These are phyloP conservation scores for Cystobasidiaceae sp. DNA, from an alignment of 1,284 basidiomycete genomes.

Conservation along the genomic window DNA sequence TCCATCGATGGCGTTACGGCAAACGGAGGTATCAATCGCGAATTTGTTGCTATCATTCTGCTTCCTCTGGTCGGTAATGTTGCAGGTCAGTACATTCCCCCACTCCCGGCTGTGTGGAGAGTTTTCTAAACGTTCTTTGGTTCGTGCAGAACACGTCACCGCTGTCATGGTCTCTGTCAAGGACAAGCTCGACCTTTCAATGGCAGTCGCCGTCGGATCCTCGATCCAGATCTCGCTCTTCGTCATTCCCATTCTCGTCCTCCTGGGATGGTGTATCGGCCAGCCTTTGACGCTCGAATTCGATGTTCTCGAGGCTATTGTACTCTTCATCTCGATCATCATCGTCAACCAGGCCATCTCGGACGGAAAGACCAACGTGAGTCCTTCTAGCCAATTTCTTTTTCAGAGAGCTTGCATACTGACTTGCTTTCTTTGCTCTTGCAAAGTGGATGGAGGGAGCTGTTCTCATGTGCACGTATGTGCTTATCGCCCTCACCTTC, in stretches of 20 bases:
- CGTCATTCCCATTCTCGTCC: slow-evolving; percentile 65
- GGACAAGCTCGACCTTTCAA: slow-evolving; percentile 60
- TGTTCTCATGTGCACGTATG: slow-evolving; percentile 51
- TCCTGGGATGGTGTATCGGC: slow-evolving; percentile 51
- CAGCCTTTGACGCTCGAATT: slow-evolving; percentile 51
- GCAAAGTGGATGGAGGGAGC: slow-evolving; percentile 56
- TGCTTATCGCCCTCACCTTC: slow-evolving; percentile 32
- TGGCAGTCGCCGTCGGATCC: slow-evolving; percentile 78
- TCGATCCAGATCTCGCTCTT: slow-evolving; percentile 84
- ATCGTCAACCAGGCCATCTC: slow-evolving; percentile 74
- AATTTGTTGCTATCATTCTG: slow-evolving; percentile 79
- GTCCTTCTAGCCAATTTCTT: no score
- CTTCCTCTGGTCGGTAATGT: slow-evolving; percentile 59
- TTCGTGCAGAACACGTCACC: slow-evolving; percentile 78
- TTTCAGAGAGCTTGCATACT: no score
- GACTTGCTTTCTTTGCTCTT: no score
- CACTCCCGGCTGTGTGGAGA: no score
- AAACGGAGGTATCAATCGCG: slow-evolving; percentile 53
- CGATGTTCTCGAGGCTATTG: slow-evolving; percentile 49
- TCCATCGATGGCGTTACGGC: slow-evolving; percentile 66
- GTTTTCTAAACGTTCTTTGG: no score
- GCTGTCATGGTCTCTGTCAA: slow-evolving; percentile 83
- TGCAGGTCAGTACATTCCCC: no score
- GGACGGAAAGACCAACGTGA: slow-evolving; percentile 78
- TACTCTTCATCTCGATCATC: slow-evolving; percentile 58